phyloP scores from a whole-genome alignment of 768 basidiomycete species.

The Russula vinacea region DNA sequence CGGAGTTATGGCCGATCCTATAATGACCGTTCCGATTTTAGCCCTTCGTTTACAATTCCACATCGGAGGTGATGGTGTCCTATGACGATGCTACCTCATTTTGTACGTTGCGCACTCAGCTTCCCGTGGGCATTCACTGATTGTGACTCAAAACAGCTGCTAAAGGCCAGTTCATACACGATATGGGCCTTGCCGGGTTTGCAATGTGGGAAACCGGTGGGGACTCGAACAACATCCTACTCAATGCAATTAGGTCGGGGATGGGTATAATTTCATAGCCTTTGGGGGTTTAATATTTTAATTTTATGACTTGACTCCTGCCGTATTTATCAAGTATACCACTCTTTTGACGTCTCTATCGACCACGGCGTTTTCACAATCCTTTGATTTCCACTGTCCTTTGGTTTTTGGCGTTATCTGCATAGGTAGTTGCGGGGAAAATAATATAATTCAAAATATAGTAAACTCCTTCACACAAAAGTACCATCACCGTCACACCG shows the following conservation, averaged over 20 bases:
- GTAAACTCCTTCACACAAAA: no score
- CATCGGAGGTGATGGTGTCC: slow-evolving; percentile 54
- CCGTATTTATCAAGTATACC: background rate
- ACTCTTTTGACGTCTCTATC: no score
- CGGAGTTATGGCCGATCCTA: background rate
- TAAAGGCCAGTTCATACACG: slow-evolving; percentile 44
- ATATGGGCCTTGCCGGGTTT: slow-evolving; percentile 39
- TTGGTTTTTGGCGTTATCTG: no score
- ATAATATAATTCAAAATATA: no score
- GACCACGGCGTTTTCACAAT: no score
- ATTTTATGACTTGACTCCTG: background rate
- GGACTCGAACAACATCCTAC: slow-evolving; percentile 40
- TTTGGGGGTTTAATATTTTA: background rate
- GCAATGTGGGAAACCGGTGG: slow-evolving; percentile 46
- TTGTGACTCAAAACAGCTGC: slow-evolving; percentile 31
- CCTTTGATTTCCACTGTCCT: no score
- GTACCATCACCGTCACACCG: no score
- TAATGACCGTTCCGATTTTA: slow-evolving; percentile 33
- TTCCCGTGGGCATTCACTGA: background rate
- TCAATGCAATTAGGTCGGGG: slow-evolving; percentile 35
- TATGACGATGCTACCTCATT: slow-evolving; percentile 65
- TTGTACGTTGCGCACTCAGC: slow-evolving; percentile 16
- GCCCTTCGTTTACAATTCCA: slow-evolving; percentile 66
- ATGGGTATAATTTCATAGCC: background rate
- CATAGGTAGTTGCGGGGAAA: no score